Percentiles rank a stretch among this genome's conserved stretches.
Conservation (phyloP, 2,329 filamentous ascomycete genomes). For the Alternaria incomplexa region DNA sequence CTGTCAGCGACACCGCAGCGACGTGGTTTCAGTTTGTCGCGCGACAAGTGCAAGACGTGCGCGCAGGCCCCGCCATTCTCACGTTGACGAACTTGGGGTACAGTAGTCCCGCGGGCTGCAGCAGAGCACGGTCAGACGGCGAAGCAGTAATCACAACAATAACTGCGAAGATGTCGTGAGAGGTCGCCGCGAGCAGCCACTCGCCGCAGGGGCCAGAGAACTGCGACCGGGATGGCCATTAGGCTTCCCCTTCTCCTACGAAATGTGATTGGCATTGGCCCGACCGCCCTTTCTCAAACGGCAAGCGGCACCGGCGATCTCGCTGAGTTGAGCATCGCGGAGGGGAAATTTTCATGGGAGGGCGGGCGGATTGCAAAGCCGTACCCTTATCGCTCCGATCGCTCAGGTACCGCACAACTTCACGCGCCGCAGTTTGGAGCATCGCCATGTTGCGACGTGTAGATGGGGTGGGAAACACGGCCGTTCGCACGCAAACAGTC, state of each 20-base stretch:
- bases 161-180: constrained; percentile 1
- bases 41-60: not conserved
- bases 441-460: not conserved
- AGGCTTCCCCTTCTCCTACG: constrained; percentile 5
- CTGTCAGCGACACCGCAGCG: constrained; percentile 11
- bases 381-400: constrained; percentile 21
- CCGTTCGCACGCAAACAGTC: constrained; percentile 10
- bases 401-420: constrained; percentile 26
- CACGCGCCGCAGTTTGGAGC: not conserved
- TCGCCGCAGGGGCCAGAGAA: constrained; percentile 19
- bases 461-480: not conserved
- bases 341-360: constrained; percentile 26
- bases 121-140: constrained; percentile 15
- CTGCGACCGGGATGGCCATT: constrained; percentile 18
- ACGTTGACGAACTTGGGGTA: constrained; percentile 4
- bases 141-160: not conserved
- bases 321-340: constrained; percentile 23
- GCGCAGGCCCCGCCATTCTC: constrained; percentile 2
- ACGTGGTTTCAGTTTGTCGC: constrained; percentile 18
- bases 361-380: constrained; percentile 21
- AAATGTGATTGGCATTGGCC: constrained; percentile 24
- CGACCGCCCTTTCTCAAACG: constrained; percentile 34
- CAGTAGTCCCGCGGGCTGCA: not conserved
- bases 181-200: constrained; percentile 24
- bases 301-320: constrained; percentile 30